phyloP scores from a whole-genome alignment of 176 grass and related monocot species.

The Oryza coarctata region DNA sequence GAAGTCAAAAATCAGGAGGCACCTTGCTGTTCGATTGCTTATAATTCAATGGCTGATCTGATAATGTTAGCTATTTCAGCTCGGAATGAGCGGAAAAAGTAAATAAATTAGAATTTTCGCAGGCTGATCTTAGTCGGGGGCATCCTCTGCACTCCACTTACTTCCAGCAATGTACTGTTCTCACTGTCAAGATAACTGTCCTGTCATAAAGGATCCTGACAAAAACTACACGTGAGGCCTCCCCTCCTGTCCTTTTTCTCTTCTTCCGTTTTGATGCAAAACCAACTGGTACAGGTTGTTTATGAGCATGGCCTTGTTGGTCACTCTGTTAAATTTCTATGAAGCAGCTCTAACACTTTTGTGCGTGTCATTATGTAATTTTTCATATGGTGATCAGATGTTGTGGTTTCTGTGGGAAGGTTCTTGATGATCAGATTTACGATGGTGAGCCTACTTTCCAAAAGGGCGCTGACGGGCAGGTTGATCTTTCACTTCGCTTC shows the following conservation, averaged over 20 bases:
- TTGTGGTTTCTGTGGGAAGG: slow-evolving; percentile 64
- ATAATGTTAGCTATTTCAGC: not conserved
- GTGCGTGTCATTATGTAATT: not conserved
- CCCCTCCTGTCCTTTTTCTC: not conserved
- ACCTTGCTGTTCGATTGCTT: not conserved
- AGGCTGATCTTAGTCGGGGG: slow-evolving; percentile 23
- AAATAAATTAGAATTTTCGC: not conserved
- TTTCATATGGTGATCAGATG: slow-evolving; percentile 49
- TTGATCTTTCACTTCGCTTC: slow-evolving; percentile 27
- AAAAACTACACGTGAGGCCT: slow-evolving; percentile 55
- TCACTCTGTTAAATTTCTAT: slow-evolving; percentile 8
- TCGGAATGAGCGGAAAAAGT: not conserved
- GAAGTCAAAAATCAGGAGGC: not conserved
- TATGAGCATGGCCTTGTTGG: not conserved
- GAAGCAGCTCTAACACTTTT: slow-evolving; percentile 3
- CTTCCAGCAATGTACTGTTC: slow-evolving; percentile 58
- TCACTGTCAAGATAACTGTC: slow-evolving; percentile 59
- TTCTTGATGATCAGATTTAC: slow-evolving; percentile 68
- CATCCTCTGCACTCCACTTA: not conserved
- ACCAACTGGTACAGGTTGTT: not conserved
- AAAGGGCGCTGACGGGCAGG: slow-evolving; percentile 51
- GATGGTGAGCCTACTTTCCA: slow-evolving; percentile 43
- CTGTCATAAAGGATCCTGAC: slow-evolving; percentile 51
- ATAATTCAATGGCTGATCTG: not conserved
- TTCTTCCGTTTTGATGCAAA: slow-evolving; percentile 17